These are phyloP conservation scores for Chaetomium strumarium DNA, from an alignment of 2,329 filamentous ascomycete species.

Conservation along the genomic window DNA sequence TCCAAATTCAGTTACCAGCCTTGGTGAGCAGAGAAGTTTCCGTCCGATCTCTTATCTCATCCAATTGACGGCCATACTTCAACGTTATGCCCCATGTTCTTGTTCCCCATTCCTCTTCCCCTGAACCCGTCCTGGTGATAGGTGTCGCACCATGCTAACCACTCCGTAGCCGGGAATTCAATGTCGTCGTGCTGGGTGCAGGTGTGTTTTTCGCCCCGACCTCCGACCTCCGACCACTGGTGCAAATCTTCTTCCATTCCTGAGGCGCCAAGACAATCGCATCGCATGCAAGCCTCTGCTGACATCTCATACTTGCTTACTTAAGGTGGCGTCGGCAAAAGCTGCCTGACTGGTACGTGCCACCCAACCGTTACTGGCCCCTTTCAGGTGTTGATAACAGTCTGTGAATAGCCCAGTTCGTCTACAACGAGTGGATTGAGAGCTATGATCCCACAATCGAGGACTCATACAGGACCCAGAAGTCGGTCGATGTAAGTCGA, in stretches of 20 bases:
- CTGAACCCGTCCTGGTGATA: not conserved
- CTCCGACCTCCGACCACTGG: not conserved
- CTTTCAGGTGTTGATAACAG: constrained; percentile 10
- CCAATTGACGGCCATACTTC: not conserved
- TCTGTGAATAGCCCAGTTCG: constrained; percentile 67
- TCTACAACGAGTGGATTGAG: constrained; percentile 92
- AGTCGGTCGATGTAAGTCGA: constrained; percentile 73
- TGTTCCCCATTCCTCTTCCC: not conserved
- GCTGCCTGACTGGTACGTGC: constrained; percentile 74
- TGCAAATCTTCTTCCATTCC: constrained; percentile 11
- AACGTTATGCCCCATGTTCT: not conserved
- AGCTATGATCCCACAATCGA: constrained; percentile 76
- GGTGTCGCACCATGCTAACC: constrained; percentile 15
- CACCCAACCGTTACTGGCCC: constrained; percentile 15
- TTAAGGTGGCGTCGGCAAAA: constrained; percentile 82
- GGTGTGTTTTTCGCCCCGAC: constrained; percentile 40
- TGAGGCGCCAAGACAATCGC: constrained; percentile 12
- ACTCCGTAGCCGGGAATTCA: constrained; percentile 61
- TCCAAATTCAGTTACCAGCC: constrained; percentile 24
- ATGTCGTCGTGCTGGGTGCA: constrained; percentile 76
- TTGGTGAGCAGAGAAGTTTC: constrained; percentile 20
- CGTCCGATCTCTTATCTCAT: not conserved
- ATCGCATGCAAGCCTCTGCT: constrained; percentile 27
- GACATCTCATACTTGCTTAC: constrained; percentile 24
- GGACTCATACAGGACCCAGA: constrained; percentile 68